Percentiles rank a stretch among this genome's conserved stretches.
Conservation (phyloP, 2,329 filamentous ascomycete species). For the Neofusicoccum sp. region DNA sequence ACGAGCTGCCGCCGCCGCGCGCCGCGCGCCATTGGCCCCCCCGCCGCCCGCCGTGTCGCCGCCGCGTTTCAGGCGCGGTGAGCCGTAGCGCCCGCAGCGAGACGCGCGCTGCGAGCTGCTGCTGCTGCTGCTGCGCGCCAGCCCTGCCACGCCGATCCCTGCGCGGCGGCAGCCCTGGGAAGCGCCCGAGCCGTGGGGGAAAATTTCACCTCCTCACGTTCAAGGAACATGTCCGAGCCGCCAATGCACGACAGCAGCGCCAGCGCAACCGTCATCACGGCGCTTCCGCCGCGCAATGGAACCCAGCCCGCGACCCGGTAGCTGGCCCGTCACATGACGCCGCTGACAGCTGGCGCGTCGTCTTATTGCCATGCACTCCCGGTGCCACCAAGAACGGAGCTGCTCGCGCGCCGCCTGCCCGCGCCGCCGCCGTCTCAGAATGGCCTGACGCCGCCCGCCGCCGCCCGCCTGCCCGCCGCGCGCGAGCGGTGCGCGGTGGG, state of each 20-base stretch:
- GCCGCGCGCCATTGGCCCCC: neutral
- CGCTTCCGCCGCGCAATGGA: slow-evolving; percentile 15
- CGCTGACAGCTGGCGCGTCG: neutral
- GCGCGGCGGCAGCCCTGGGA: neutral
- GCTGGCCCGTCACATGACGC: slow-evolving; percentile 12
- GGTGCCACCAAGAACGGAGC: neutral
- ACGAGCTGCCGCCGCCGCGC: neutral
- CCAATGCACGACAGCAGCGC: slow-evolving; percentile 13
- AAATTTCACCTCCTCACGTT: neutral
- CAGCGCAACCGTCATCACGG: slow-evolving; percentile 15
- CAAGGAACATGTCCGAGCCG: slow-evolving; percentile 10
- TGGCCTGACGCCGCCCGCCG: neutral
- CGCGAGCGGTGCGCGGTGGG: neutral
- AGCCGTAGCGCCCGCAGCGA: slow-evolving; percentile 16
- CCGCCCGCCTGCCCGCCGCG: neutral
- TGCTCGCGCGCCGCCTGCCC: neutral
- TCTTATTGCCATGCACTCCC: neutral
- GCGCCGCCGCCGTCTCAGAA: slow-evolving; percentile 8
- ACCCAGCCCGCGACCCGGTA: slow-evolving; percentile 3
- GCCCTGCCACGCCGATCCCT: neutral
- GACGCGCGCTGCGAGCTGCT: neutral
- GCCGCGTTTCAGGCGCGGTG: slow-evolving; percentile 6
- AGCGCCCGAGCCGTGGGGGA: slow-evolving; percentile 3
- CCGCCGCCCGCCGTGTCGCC: neutral
- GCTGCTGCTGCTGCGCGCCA: slow-evolving; percentile 2